Evolutionary conservation across 192 early-diverging fungal species (phyloP), one percentile per base, ranked within the genome.

Genomic region (Cladochytrium replicatum): DNA sequence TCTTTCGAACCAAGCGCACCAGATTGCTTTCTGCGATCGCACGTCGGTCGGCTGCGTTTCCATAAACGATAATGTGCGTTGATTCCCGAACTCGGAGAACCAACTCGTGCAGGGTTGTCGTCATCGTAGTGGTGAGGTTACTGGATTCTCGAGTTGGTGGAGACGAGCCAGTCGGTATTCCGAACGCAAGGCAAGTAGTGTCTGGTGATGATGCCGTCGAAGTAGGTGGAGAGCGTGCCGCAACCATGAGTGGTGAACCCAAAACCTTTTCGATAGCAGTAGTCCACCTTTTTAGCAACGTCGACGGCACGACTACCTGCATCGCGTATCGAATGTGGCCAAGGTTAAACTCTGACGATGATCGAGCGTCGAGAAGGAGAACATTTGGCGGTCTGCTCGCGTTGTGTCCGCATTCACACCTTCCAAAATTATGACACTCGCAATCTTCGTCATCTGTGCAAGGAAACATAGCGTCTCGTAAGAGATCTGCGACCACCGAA

Each of bases 301-400:
- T 88, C 11, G 75, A 81, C 21, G 88, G 82, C 6, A 83, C 65
- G 38, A 69, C 76, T 38, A 91, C 67, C 51, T 71, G 84, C 24
- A 89, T 66, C 5, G 86, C 78, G 0, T 55, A 52, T 22, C 51
- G 49, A n/a, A n/a, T n/a, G n/a, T n/a, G n/a, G n/a, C n/a, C n/a
- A 38, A 91, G 66, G 53, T 71, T 85, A 24, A 89, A 65, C 5
- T 84, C 78, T 0, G 57, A 52, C 23, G 53, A 50, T 3, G 75
- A 62, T 27, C 86, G 82, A 59, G 86, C 74, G 51, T 91, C 88
- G 31, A 90, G 55, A 1, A 82, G 54, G 41, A 86, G 62, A 29
- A 80, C 44, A 7, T 32, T 22, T 19, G 11, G 39, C 9, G 49
- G 17, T 48, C 7, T 32, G 9, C 23, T 24, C n/a, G n/a, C n/a